Base-by-base conservation (phyloP, 805 yeast species). In the Lachancea nothofagi region DNA sequence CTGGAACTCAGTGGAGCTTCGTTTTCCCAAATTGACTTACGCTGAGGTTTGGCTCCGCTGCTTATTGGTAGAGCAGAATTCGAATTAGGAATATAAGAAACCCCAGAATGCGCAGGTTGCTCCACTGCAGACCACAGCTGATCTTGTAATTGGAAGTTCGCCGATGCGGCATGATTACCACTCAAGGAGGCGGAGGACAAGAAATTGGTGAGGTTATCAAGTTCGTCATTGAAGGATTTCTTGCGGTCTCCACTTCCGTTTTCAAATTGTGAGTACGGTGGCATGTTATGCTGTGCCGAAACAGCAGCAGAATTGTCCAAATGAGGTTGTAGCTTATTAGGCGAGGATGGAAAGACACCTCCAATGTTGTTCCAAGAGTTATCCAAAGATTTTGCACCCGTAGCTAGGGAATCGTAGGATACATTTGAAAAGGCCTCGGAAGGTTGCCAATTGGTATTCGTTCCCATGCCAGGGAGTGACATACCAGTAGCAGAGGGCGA, bases 21-120 rank as follows among this genome's bases (percentile, higher is more conserved):
- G 33, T 29, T 36, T 28, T 55, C 57, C 64, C 64, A 59, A 14
- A 59, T 57, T 3, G 64, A 59, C 24, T 40, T 43, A 12, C 43
- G 38, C 22, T 39, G 43, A 2, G 38, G 6, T 12, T 17, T 17
- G 13, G 28, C 19, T 14, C 35, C 27, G 19, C 24, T 33, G 17
- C 20, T 13, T 9, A 34, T 25, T 10, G 43, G 39, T 4, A 35
- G 29, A 6, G 28, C 29, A 10, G 45, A 21, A 20, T n/a, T 20
- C n/a, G 31, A 9, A n/a, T 18, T 23, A 2, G 33, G 13, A 2
- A 5, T 15, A 18, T 22, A 30, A 3, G 34, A 29, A 18, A 21
- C 25, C n/a, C 21, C 13, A 6, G 36, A 20, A 25, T 26, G 36
- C 12, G 26, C 3, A 6, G 20, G n/a, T 12, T 21, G 35, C 9